Evolutionary conservation across 208 protist species (phyloP).

Genomic region (Trypanosoma platydactyli): DNA sequence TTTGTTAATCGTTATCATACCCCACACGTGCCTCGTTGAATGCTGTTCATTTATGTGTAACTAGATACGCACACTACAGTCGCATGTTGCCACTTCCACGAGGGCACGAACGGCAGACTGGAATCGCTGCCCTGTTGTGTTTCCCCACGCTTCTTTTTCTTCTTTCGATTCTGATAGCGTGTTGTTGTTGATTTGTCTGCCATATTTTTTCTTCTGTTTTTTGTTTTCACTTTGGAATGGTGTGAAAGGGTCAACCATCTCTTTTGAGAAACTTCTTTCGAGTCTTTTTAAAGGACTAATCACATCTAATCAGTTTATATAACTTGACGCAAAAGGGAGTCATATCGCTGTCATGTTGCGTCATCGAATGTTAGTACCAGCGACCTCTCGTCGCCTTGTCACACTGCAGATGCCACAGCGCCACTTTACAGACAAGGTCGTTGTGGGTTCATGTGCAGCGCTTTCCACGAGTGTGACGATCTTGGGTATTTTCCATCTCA

Average conservation of each 20-base stretch:
- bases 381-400: background rate
- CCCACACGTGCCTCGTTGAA: too few relatives aligned
- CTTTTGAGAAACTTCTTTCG: too few relatives aligned
- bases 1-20: too few relatives aligned
- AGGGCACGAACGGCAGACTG: too few relatives aligned
- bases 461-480: slow-evolving; percentile 66
- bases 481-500: slow-evolving; percentile 77
- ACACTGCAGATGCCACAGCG: slow-evolving; percentile 32
- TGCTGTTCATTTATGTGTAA: too few relatives aligned
- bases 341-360: slow-evolving; percentile 32
- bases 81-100: too few relatives aligned
- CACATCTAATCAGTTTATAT: background rate
- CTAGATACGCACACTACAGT: too few relatives aligned
- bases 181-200: background rate
- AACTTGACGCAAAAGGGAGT: background rate
- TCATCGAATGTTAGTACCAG: slow-evolving; percentile 13
- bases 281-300: too few relatives aligned
- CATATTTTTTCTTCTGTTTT: slow-evolving; percentile 8
- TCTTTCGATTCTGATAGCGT: too few relatives aligned
- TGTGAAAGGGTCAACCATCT: too few relatives aligned
- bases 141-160: too few relatives aligned
- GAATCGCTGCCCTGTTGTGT: too few relatives aligned
- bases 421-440: slow-evolving; percentile 76
- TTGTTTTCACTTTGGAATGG: background rate
- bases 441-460: slow-evolving; percentile 65